phyloP scores from a whole-genome alignment of 2,329 filamentous ascomycete species.

The Aspergillaceae sp. region DNA sequence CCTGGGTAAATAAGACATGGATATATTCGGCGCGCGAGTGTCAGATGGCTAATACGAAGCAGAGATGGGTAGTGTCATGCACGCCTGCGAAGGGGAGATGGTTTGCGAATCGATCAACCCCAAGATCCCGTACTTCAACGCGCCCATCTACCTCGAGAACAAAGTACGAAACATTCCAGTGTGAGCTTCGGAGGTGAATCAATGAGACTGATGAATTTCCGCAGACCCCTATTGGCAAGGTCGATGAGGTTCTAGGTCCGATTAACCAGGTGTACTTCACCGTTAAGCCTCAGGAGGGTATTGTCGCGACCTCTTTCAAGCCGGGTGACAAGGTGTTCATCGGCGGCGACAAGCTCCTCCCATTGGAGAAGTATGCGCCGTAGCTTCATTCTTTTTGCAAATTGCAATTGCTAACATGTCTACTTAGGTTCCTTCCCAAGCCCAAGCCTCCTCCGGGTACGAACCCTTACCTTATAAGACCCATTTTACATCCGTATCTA shows the following conservation, averaged over 20 bases:
- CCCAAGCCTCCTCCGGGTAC: constrained; percentile 61
- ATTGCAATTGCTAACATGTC: constrained; percentile 8
- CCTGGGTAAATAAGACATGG: constrained; percentile 38
- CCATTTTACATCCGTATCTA: constrained; percentile 8
- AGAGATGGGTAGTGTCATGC: constrained; percentile 93
- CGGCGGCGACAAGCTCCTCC: constrained; percentile 84
- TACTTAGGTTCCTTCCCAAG: constrained; percentile 72
- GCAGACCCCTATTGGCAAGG: constrained; percentile 81
- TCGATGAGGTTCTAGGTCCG: constrained; percentile 94
- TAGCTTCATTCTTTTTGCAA: background rate
- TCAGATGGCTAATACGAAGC: constrained; percentile 22
- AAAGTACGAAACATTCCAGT: constrained; percentile 51
- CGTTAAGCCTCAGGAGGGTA: constrained; percentile 93
- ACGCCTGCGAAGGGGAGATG: constrained; percentile 95
- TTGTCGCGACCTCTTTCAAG: constrained; percentile 92
- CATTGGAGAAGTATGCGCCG: constrained; percentile 63
- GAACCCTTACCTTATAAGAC: constrained; percentile 2
- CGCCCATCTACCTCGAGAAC: constrained; percentile 97
- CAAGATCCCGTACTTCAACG: constrained; percentile 98
- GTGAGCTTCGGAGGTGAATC: background rate
- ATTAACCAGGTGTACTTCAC: constrained; percentile 99
- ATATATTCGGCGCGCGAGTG: background rate
- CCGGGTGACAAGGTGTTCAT: constrained; percentile 96
- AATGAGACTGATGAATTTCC: constrained; percentile 10
- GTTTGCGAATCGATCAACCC: constrained; percentile 91